phyloP scores from a whole-genome alignment of 2,329 filamentous ascomycete genomes.

The Colletotrichum lupini region DNA sequence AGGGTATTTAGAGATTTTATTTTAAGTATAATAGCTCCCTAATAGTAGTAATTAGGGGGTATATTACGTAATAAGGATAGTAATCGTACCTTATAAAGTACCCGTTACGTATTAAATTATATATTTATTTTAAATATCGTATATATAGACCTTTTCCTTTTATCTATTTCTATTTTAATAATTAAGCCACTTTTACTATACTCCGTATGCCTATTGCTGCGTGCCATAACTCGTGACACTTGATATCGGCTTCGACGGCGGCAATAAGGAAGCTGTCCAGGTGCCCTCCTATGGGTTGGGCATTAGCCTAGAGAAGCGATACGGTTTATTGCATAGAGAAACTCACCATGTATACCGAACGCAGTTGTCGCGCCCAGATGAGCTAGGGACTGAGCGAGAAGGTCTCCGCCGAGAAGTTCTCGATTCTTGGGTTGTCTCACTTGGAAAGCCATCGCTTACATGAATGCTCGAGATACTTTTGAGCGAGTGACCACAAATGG shows the following conservation, averaged over 20 bases:
- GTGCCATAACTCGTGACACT: background rate
- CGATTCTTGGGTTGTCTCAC: constrained; percentile 10
- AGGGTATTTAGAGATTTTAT: too few species aligned
- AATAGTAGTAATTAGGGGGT: too few species aligned
- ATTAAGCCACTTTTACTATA: too few species aligned
- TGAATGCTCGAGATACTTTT: background rate
- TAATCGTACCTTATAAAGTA: too few species aligned
- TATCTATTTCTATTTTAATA: too few species aligned
- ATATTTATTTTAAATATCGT: too few species aligned
- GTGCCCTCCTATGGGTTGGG: background rate
- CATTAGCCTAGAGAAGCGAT: background rate
- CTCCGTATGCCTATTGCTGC: too few species aligned
- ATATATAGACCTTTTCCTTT: too few species aligned
- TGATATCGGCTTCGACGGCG: constrained; percentile 24
- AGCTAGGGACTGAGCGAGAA: constrained; percentile 18
- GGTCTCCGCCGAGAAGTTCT: constrained; percentile 14
- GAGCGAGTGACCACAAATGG: background rate
- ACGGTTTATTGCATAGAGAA: background rate
- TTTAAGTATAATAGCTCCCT: too few species aligned
- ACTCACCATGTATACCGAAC: constrained; percentile 10
- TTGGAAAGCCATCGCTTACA: constrained; percentile 1
- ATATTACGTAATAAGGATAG: too few species aligned
- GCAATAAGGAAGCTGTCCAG: constrained; percentile 22
- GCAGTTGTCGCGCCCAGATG: constrained; percentile 12
- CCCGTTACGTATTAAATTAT: too few species aligned